These are phyloP conservation scores for Comarum palustre DNA, from an alignment of 306 rosid genomes.

Conservation along the genomic window DNA sequence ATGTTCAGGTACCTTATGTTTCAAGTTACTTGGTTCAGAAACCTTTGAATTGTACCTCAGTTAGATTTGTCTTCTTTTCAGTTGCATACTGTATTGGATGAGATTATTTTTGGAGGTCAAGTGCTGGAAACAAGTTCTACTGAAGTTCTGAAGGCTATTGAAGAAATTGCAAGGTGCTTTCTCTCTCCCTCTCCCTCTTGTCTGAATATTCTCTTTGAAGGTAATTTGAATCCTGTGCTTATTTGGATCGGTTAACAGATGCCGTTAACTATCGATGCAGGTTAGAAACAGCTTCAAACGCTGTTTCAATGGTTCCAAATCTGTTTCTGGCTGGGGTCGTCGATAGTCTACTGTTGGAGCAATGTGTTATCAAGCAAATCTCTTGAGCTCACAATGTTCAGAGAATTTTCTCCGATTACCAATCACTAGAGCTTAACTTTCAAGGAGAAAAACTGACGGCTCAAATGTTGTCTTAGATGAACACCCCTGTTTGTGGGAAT, in stretches of 20 bases:
- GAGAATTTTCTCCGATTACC: not conserved
- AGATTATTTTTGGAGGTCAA: conserved; percentile 85
- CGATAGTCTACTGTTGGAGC: conserved; percentile 29
- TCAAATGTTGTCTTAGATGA: not conserved
- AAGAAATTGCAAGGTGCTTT: conserved; percentile 74
- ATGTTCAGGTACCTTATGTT: not conserved
- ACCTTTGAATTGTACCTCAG: not conserved
- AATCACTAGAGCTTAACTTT: not conserved
- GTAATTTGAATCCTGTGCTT: not conserved
- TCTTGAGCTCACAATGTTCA: not conserved
- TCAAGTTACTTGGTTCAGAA: not conserved
- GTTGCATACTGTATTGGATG: conserved; percentile 83
- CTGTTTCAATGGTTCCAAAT: conserved; percentile 71
- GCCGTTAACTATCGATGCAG: conserved; percentile 40
- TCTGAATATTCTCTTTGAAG: not conserved
- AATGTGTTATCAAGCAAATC: not conserved
- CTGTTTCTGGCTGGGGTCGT: conserved; percentile 80
- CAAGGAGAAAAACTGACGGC: not conserved
- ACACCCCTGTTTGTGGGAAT: not conserved
- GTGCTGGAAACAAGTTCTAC: conserved; percentile 87
- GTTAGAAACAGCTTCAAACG: conserved; percentile 69
- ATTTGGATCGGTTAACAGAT: not conserved
- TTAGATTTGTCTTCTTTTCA: conserved; percentile 33
- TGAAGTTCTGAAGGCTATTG: conserved; percentile 79
- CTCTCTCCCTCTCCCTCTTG: conserved; percentile 17